Conservation (phyloP, 2,329 filamentous ascomycete species). For the Apiospora arundinis region DNA sequence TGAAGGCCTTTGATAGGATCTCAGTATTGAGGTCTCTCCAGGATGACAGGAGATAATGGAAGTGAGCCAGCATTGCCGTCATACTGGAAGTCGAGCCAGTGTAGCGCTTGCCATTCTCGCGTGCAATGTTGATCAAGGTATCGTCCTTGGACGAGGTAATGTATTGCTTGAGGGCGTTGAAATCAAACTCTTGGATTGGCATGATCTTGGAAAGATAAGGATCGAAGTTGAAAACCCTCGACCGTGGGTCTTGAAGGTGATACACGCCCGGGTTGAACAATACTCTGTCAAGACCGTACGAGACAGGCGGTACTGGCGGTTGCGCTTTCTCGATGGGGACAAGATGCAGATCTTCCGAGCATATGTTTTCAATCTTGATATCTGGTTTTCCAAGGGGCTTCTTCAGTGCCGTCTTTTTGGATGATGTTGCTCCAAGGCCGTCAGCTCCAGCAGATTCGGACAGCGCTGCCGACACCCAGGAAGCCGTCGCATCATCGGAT, state of each 20-base stretch:
- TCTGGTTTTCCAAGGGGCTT: neutral
- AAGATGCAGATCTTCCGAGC: slow-evolving; percentile 35
- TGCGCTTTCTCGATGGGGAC: slow-evolving; percentile 42
- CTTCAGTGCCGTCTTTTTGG: too few species aligned
- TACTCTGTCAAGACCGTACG: slow-evolving; percentile 84
- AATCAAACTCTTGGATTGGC: slow-evolving; percentile 92
- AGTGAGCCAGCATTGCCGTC: slow-evolving; percentile 85
- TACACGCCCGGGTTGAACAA: slow-evolving; percentile 96
- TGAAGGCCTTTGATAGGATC: slow-evolving; percentile 70
- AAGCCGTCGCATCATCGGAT: neutral
- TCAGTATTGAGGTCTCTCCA: slow-evolving; percentile 77
- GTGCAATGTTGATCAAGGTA: slow-evolving; percentile 72
- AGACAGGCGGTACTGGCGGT: slow-evolving; percentile 62
- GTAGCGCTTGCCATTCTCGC: slow-evolving; percentile 75
- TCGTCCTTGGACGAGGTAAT: slow-evolving; percentile 89
- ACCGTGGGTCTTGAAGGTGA: slow-evolving; percentile 85
- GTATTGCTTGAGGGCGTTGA: slow-evolving; percentile 82
- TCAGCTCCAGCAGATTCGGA: neutral
- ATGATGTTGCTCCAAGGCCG: neutral
- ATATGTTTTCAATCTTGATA: neutral
- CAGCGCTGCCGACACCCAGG: neutral
- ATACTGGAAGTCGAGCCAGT: slow-evolving; percentile 97
- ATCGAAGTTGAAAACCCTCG: slow-evolving; percentile 94
- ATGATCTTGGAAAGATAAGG: slow-evolving; percentile 93
- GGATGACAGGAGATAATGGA: slow-evolving; percentile 87